A percentile compares a stretch with the other conserved stretches of the same genome.
Conservation (phyloP, 1,284 basidiomycete genomes). For the Ganoderma lucidum region DNA sequence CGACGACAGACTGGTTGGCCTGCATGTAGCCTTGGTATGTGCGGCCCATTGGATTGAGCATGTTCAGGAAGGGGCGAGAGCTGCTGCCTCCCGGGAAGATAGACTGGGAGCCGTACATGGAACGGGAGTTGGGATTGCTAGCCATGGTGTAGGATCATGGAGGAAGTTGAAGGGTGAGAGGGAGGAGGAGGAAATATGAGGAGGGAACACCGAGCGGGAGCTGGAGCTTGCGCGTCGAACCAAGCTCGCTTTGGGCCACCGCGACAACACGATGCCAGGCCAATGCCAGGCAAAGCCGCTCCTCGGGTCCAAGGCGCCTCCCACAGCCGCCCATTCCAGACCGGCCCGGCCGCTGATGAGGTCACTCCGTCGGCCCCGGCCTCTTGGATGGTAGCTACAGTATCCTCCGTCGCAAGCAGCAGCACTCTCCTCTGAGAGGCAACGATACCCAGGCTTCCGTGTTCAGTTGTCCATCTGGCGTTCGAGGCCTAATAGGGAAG, state of each 20-base stretch:
- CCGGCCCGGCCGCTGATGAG: neutral
- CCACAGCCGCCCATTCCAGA: conserved; percentile 4
- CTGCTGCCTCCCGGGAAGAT: conserved; percentile 56
- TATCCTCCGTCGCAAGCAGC: neutral
- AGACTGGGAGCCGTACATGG: conserved; percentile 50
- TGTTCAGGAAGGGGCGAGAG: conserved; percentile 79
- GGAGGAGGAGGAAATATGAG: too few species aligned
- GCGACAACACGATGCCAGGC: conserved; percentile 7
- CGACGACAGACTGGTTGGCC: conserved; percentile 69
- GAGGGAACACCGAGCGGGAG: neutral
- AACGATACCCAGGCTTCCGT: neutral
- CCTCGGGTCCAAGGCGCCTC: conserved; percentile 11
- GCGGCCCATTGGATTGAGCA: conserved; percentile 83
- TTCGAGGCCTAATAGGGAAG: neutral
- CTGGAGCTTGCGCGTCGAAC: conserved; percentile 30
- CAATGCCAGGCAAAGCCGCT: conserved; percentile 10
- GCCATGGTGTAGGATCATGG: conserved; percentile 24
- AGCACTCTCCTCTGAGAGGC: neutral
- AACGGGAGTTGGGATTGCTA: conserved; percentile 35
- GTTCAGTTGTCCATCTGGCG: too few species aligned
- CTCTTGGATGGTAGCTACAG: neutral
- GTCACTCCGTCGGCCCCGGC: neutral
- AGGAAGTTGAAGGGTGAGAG: neutral
- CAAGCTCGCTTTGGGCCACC: conserved; percentile 22
- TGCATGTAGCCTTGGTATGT: conserved; percentile 74